Conservation (phyloP, 2,329 filamentous ascomycete genomes). For the Ciborinia camelliae region DNA sequence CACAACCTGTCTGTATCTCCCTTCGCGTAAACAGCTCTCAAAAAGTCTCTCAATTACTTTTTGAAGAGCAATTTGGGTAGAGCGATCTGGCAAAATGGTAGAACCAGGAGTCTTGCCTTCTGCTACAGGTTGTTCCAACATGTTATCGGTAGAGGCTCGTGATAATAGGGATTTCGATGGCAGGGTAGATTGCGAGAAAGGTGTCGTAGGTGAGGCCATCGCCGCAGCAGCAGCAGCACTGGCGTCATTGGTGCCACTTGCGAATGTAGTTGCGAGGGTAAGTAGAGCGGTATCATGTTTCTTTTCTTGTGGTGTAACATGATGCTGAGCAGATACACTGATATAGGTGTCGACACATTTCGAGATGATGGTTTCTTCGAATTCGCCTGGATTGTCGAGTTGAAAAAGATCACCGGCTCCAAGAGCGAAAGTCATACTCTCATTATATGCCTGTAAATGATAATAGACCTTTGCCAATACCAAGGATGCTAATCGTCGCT, state of each 20-base stretch:
- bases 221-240: slow-evolving; percentile 51
- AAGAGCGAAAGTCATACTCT: slow-evolving; percentile 97
- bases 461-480: slow-evolving; percentile 98
- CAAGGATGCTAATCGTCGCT: slow-evolving; percentile 89
- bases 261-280: slow-evolving; percentile 72
- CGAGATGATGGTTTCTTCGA: slow-evolving; percentile 97
- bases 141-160: slow-evolving; percentile 64
- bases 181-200: slow-evolving; percentile 89
- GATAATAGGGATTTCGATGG: slow-evolving; percentile 96
- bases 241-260: slow-evolving; percentile 62
- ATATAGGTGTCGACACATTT: slow-evolving; percentile 99
- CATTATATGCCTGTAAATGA: slow-evolving; percentile 96
- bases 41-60: slow-evolving; percentile 85
- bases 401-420: slow-evolving; percentile 94
- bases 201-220: slow-evolving; percentile 83
- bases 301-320: slow-evolving; percentile 49
- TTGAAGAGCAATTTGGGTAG: slow-evolving; percentile 77
- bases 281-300: slow-evolving; percentile 49
- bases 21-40: slow-evolving; percentile 80
- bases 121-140: slow-evolving; percentile 50
- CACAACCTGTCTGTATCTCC: slow-evolving; percentile 90
- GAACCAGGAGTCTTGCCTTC: slow-evolving; percentile 28
- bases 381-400: slow-evolving; percentile 86
- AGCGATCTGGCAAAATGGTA: slow-evolving; percentile 55
- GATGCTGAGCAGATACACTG: slow-evolving; percentile 62